A percentile compares a stretch with the other conserved stretches of the same genome.
phyloP scores from a whole-genome alignment of 805 yeast species.

The Huiozyma naganishii region DNA sequence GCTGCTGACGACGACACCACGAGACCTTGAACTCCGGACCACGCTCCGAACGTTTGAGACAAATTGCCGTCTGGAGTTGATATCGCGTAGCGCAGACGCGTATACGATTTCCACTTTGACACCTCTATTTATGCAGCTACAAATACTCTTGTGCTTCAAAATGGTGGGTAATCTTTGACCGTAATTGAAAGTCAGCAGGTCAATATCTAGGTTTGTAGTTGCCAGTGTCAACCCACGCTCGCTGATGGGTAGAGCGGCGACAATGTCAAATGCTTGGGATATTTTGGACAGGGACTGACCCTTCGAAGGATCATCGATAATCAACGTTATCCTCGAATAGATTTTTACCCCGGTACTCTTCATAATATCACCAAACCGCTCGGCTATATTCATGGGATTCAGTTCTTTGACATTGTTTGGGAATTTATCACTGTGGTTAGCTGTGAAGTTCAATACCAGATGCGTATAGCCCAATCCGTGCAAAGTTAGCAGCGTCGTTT shows the following conservation, averaged over 20 bases:
- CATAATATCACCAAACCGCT: conserved; percentile 21
- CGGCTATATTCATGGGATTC: conserved; percentile 31
- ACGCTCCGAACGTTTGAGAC: conserved; percentile 65
- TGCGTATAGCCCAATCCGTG: conserved; percentile 61
- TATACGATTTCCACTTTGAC: conserved; percentile 73
- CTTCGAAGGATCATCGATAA: conserved; percentile 67
- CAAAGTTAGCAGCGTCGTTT: conserved; percentile 41
- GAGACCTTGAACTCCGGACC: conserved; percentile 66
- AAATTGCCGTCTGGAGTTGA: conserved; percentile 45
- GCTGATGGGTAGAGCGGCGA: conserved; percentile 69
- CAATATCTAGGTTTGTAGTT: conserved; percentile 67
- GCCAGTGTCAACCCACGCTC: conserved; percentile 74
- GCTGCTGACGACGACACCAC: conserved; percentile 70
- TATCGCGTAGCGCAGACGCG: conserved; percentile 35
- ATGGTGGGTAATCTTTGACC: conserved; percentile 58
- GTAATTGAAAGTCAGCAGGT: conserved; percentile 65
- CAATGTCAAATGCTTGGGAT: conserved; percentile 50
- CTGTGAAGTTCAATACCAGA: conserved; percentile 61
- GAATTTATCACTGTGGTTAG: conserved; percentile 41
- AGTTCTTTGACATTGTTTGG: conserved; percentile 36
- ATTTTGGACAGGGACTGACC: conserved; percentile 40
- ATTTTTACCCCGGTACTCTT: conserved; percentile 34
- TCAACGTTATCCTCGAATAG: conserved; percentile 64
- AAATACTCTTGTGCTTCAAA: conserved; percentile 71
- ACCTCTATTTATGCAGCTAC: conserved; percentile 77